These are phyloP conservation scores for Trichoderma citrinoviride DNA, from an alignment of 2,329 filamentous ascomycete genomes.

Conservation along the genomic window DNA sequence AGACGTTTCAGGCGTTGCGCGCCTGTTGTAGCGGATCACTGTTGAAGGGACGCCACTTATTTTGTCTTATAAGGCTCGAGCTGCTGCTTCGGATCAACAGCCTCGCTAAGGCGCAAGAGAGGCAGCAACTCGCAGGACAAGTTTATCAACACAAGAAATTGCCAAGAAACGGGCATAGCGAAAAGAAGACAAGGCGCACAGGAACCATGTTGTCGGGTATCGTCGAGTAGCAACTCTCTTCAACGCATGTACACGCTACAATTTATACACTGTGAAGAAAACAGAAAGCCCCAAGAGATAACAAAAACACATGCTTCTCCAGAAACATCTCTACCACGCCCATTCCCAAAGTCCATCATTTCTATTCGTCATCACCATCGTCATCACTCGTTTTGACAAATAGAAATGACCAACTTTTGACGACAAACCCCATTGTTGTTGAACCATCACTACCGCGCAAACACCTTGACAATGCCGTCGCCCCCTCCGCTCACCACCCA, in stretches of 20 bases:
- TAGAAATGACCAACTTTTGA: not conserved
- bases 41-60: not conserved
- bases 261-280: constrained; percentile 6
- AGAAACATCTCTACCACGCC: not conserved
- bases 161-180: not conserved
- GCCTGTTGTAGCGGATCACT: constrained; percentile 22
- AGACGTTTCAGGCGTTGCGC: constrained; percentile 20
- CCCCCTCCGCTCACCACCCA: constrained; percentile 94
- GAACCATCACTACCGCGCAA: constrained; percentile 49
- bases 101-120: not conserved
- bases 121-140: not conserved
- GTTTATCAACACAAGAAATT: not conserved
- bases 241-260: constrained; percentile 22
- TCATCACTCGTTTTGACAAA: not conserved
- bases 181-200: not conserved
- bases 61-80: not conserved
- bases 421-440: not conserved
- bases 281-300: not conserved
- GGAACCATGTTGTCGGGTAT: constrained; percentile 33
- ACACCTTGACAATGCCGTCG: constrained; percentile 95
- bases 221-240: constrained; percentile 30
- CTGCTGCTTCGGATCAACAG: not conserved
- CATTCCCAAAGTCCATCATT: constrained; percentile 5
- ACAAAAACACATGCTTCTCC: not conserved
- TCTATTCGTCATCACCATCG: constrained; percentile 13